Percentiles rank a stretch among this genome's conserved stretches.
Conservation (phyloP, 202 grass and related monocot species). For the Zoysia matrella region DNA sequence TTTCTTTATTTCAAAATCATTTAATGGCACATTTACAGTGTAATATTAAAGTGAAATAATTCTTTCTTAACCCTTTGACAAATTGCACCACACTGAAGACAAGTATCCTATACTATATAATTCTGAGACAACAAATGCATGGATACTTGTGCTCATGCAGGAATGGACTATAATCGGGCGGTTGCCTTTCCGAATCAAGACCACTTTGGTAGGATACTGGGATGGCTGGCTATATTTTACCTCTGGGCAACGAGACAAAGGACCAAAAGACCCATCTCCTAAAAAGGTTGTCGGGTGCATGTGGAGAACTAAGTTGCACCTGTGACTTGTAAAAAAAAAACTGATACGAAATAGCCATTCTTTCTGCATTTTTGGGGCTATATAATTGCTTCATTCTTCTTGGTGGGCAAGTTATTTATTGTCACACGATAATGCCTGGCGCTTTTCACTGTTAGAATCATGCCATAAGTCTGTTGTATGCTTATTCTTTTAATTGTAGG, state of each 20-base stretch:
- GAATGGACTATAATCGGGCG: slow-evolving; percentile 87
- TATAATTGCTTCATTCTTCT: slow-evolving; percentile 17
- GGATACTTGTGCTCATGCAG: slow-evolving; percentile 33
- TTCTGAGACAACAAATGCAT: background rate
- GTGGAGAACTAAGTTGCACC: slow-evolving; percentile 87
- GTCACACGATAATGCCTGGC: slow-evolving; percentile 5
- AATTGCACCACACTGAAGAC: background rate
- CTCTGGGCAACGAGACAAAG: slow-evolving; percentile 96
- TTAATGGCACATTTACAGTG: background rate
- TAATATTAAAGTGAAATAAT: slow-evolving; percentile 3
- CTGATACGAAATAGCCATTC: slow-evolving; percentile 31
- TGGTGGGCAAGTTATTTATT: slow-evolving; percentile 24
- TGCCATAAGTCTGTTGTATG: slow-evolving; percentile 36
- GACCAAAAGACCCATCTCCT: slow-evolving; percentile 76
- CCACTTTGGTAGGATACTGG: slow-evolving; percentile 90
- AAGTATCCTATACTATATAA: background rate
- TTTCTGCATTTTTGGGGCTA: slow-evolving; percentile 22
- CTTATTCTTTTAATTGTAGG: slow-evolving; percentile 1
- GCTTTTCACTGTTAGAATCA: slow-evolving; percentile 25
- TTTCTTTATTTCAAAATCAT: background rate
- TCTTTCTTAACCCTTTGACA: background rate
- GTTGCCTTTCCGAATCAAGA: slow-evolving; percentile 98
- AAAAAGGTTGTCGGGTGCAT: slow-evolving; percentile 87
- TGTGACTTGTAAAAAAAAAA: slow-evolving; percentile 46
- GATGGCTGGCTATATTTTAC: slow-evolving; percentile 96